These are phyloP conservation scores for Diaporthe humulicola DNA, from an alignment of 2,329 filamentous ascomycete species.

Conservation along the genomic window DNA sequence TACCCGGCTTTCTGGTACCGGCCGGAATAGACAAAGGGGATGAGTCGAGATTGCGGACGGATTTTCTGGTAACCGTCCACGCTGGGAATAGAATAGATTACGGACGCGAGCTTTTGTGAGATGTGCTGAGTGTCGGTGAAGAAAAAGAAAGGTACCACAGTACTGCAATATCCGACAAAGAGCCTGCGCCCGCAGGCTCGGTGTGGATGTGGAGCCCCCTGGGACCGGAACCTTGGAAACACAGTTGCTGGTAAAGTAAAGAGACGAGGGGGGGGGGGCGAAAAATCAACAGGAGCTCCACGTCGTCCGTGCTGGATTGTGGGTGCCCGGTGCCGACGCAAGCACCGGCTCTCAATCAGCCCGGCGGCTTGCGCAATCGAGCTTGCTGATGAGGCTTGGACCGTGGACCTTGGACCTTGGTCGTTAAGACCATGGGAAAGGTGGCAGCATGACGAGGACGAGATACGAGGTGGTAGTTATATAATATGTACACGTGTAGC, in stretches of 20 bases:
- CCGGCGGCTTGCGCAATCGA: slow-evolving; percentile 18
- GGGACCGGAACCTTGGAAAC: slow-evolving; percentile 11
- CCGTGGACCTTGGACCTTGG: neutral
- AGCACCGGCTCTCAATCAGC: neutral
- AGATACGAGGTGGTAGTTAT: slow-evolving; percentile 22
- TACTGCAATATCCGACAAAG: slow-evolving; percentile 25
- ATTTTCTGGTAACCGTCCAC: neutral
- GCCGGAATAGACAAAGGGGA: neutral
- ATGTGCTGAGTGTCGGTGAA: slow-evolving; percentile 20
- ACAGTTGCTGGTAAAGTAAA: neutral
- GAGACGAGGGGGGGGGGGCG: neutral
- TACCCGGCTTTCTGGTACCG: slow-evolving; percentile 9
- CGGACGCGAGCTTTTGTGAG: slow-evolving; percentile 2
- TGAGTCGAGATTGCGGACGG: slow-evolving; percentile 6
- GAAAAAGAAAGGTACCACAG: slow-evolving; percentile 17
- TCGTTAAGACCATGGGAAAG: neutral
- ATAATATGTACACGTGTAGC: slow-evolving; percentile 14
- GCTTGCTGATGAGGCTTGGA: slow-evolving; percentile 13
- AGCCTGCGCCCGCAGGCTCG: slow-evolving; percentile 19
- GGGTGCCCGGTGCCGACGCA: slow-evolving; percentile 9
- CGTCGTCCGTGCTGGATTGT: neutral
- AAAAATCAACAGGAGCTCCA: slow-evolving; percentile 13
- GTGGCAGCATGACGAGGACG: slow-evolving; percentile 5
- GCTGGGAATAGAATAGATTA: slow-evolving; percentile 24
- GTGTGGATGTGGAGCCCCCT: slow-evolving; percentile 5